phyloP scores from a whole-genome alignment of 257 asterid genomes.

The Ehretia macrophylla region DNA sequence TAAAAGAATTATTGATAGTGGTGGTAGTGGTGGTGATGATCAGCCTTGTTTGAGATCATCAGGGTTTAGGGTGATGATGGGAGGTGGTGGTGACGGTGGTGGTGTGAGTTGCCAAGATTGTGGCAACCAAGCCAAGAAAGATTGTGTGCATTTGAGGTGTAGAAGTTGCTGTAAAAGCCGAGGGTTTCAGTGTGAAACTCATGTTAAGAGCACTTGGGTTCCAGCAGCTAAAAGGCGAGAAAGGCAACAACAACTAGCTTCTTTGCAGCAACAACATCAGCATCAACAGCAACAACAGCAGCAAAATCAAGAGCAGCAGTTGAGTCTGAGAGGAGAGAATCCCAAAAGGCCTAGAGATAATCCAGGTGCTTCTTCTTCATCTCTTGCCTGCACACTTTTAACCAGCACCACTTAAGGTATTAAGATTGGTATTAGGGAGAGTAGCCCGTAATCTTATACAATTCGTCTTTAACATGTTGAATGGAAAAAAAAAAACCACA shows the following conservation, averaged over 20 bases:
- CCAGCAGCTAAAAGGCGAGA: conserved; percentile 74
- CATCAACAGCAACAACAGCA: conserved; percentile 3
- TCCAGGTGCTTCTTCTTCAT: conserved; percentile 18
- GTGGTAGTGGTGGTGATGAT: conserved; percentile 25
- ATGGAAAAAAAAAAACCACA: too few relatives aligned
- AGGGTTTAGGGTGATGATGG: conserved; percentile 44
- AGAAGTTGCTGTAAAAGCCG: conserved; percentile 75
- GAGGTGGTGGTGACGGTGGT: conserved; percentile 16
- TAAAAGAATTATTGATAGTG: conserved; percentile 21
- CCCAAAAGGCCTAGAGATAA: conserved; percentile 49
- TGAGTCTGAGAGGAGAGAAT: conserved; percentile 27
- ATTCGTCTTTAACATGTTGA: too few relatives aligned
- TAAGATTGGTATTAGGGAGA: too few relatives aligned
- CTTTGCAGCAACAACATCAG: conserved; percentile 25
- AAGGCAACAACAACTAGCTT: conserved; percentile 42
- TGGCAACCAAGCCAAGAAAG: conserved; percentile 79
- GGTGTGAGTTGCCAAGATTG: conserved; percentile 67
- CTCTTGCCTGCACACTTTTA: conserved; percentile 45
- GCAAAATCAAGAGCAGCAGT: conserved; percentile 16
- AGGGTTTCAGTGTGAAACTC: conserved; percentile 64
- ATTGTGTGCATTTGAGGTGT: conserved; percentile 57
- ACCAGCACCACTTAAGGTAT: conserved; percentile 51
- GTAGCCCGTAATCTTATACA: too few relatives aligned
- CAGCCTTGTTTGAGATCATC: conserved; percentile 22
- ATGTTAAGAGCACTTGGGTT: conserved; percentile 77